Evolutionary conservation across 345 rosid species (phyloP), one percentile per base, ranked within the genome.

Genomic region (Orychophragmus violaceus): DNA sequence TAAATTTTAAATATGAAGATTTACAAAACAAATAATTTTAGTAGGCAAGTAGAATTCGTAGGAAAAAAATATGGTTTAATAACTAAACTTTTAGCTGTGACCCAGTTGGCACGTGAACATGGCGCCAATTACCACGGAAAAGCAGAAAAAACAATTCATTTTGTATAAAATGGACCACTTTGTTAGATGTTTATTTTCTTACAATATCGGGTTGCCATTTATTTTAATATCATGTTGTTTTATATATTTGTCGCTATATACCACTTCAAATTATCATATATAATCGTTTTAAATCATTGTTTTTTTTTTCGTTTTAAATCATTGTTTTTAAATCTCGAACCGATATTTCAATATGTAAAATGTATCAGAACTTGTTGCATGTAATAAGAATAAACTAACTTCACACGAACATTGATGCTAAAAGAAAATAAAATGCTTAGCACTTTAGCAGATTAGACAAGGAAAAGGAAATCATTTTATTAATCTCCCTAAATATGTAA

Each of bases 31-130:
- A 28, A 39, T 17, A 41, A 37, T 19, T 64, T 52, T 3, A 51
- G 1, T 9, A 23, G 25, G 55, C 24, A 32, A 73, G 37, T 41
- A 59, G 50, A 9, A 54, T 24, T 59, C 13, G 28, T 4, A 22
- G 21, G 17, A 25, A 41, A 25, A 41, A 59, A 5, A 41, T 24
- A 41, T 19, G 48, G 36, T 37, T 49, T 51, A 66, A 59, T 37
- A 66, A 72, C 41, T 64, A 60, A 73, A 74, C 32, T 52, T 30
- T 70, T 69, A 72, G 84, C 82, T 80, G 81, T 77, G 76, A 74
- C 77, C 62, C 42, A 69, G 83, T 69, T 77, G 77, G 77, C 79
- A 74, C 75, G 70, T 48, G 77, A 48, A 59, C 77, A 76, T 68
- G 69, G 59, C 36, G 63, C 66, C 71, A 69, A 69, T 56, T 36